Conservation (phyloP, 176 grass and related monocot species). For the Bonia amplexicaulis region DNA sequence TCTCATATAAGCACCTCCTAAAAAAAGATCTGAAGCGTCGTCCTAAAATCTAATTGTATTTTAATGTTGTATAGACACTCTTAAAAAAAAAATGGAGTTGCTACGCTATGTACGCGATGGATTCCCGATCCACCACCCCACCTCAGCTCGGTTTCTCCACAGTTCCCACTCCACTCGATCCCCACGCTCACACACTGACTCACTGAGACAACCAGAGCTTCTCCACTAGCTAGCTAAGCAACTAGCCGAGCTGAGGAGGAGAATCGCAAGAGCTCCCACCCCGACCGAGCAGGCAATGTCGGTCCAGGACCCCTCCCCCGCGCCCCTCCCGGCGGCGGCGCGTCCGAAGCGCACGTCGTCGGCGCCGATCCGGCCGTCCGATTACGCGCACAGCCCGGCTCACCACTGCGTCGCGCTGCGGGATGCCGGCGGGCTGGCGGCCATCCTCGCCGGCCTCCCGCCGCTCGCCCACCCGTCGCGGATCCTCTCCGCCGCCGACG, state of each 20-base stretch:
- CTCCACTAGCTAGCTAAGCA: background rate
- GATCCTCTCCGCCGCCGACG: conserved; percentile 54
- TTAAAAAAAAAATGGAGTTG: no score
- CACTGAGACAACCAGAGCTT: background rate
- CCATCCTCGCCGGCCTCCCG: conserved; percentile 56
- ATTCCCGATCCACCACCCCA: no score
- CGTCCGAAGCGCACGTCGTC: conserved; percentile 47
- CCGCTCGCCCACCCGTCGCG: conserved; percentile 62
- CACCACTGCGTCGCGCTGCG: conserved; percentile 63
- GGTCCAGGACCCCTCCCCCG: conserved; percentile 32
- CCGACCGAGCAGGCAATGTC: conserved; percentile 29
- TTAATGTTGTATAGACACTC: no score
- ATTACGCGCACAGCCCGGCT: conserved; percentile 70
- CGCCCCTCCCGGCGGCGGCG: background rate
- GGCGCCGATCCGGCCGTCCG: conserved; percentile 43
- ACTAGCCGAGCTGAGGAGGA: background rate
- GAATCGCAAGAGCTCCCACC: conserved; percentile 15
- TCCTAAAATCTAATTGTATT: no score
- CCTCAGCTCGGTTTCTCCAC: background rate
- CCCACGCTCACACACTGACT: background rate
- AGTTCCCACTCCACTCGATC: background rate
- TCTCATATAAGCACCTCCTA: no score
- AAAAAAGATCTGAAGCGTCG: no score
- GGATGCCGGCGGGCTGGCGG: conserved; percentile 42
- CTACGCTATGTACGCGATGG: no score